Base-by-base conservation (phyloP, 306 rosid species). In the Oxytropis ochrocephala region DNA sequence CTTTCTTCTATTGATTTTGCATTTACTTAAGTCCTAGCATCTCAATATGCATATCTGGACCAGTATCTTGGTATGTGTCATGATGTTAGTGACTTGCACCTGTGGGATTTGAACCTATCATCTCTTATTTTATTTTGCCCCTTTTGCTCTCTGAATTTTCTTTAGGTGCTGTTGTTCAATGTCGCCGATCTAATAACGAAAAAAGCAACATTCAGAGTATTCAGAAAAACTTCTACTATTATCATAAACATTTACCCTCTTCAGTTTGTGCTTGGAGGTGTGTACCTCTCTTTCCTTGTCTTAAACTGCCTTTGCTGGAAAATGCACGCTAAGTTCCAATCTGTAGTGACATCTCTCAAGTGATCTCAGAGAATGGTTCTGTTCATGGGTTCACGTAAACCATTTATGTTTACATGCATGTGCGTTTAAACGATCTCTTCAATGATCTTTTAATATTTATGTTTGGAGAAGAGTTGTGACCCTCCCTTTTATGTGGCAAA, bases 201-300 rank as follows among this genome's bases (percentile, higher is more conserved):
- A 80, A 70, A 65, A 59, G 67, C 36, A 64, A 64, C 5, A 67
- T 52, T 38, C 35, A 6, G 63, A 75, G 43, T 78, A 14, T 56
- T 64, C 67, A 29, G 57, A 66, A 72, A 35, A 44, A 62, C 66
- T 7, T 81, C 11, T 36, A 59, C 49, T 35, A 47, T 21, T 41
- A 80, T 48, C 19, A 0, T 38, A 32, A 53, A 27, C 64, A 12
- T 76, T 64, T 85, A 16, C 98, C 96, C 52, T 74, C 87, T 47
- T 74, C 43, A 36, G 17, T 42, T 33, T 61, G 64, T 29, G 32
- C 87, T 54, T 92, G 97, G 98, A 82, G 73, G 97, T 90, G 80
- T 46, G 88, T 80, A 69, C 80, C 4, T 67, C 74, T 77, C 64
- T 81, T 81, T 43, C 32, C 51, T 32, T 64, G 42, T 41, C 75